These are phyloP conservation scores for Helminthosporium solani DNA, from an alignment of 2,329 filamentous ascomycete species.

Conservation along the genomic window DNA sequence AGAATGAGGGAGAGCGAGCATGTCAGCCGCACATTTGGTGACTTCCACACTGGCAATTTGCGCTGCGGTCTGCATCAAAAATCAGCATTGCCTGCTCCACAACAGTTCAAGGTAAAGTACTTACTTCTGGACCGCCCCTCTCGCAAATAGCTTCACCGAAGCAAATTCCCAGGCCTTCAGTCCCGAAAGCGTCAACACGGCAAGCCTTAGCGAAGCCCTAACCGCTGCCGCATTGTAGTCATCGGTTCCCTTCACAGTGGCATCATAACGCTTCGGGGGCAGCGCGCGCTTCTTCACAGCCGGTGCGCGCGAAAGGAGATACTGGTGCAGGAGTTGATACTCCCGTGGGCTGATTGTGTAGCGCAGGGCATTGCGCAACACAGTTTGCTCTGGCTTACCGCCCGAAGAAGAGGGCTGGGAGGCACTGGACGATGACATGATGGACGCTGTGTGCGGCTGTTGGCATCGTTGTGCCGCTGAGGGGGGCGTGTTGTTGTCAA, in stretches of 20 bases:
- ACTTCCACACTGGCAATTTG: conserved; percentile 50
- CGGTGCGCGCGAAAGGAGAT: conserved; percentile 72
- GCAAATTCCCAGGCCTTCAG: conserved; percentile 52
- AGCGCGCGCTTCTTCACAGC: conserved; percentile 57
- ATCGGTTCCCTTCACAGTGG: conserved; percentile 49
- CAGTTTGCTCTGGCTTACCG: conserved; percentile 39
- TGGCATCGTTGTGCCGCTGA: not conserved
- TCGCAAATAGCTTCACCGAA: conserved; percentile 38
- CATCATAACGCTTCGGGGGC: conserved; percentile 53
- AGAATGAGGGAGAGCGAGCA: conserved; percentile 82
- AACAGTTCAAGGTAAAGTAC: too few relatives aligned
- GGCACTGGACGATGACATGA: conserved; percentile 39
- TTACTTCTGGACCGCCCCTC: conserved; percentile 30
- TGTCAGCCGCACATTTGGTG: conserved; percentile 73
- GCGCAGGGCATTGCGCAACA: conserved; percentile 81
- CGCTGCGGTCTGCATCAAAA: conserved; percentile 37
- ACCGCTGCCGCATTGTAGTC: conserved; percentile 52
- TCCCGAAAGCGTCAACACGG: conserved; percentile 44
- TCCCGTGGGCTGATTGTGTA: conserved; percentile 83
- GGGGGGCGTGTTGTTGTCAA: conserved; percentile 8
- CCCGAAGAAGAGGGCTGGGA: conserved; percentile 24
- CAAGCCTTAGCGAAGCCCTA: conserved; percentile 49
- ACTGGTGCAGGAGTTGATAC: conserved; percentile 81
- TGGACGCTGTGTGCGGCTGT: conserved; percentile 7
- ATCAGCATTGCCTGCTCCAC: too few relatives aligned